Evolutionary conservation across 441 rosid genomes (phyloP).

Genomic region (Gossypium laxum): DNA sequence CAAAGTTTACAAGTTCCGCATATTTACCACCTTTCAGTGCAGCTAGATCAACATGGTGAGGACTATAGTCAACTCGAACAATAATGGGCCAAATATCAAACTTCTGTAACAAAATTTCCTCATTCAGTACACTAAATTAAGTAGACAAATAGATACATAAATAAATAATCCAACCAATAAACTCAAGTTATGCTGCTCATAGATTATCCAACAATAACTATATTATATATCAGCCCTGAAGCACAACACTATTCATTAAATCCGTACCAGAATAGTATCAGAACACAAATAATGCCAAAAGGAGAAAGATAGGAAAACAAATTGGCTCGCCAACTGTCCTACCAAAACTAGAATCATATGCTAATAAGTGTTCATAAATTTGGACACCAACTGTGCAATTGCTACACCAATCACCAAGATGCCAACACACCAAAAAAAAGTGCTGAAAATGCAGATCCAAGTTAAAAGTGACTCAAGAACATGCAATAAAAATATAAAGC

Average conservation of each 20-base stretch:
- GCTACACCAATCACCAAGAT: neutral
- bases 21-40: constrained; percentile 84
- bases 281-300: neutral
- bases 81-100: constrained; percentile 75
- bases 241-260: constrained; percentile 3
- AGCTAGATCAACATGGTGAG: constrained; percentile 72
- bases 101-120: constrained; percentile 48
- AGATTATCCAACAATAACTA: constrained; percentile 7
- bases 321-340: neutral
- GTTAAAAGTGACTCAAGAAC: constrained; percentile 11
- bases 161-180: constrained; percentile 5
- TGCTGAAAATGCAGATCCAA: neutral
- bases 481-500: constrained; percentile 5
- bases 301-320: neutral
- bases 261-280: neutral
- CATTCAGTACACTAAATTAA: constrained; percentile 29
- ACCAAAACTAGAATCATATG: neutral
- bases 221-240: neutral
- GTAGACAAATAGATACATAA: constrained; percentile 7
- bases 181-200: neutral
- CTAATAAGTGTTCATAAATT: neutral
- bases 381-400: neutral
- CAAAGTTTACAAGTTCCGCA: constrained; percentile 87
- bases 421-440: constrained; percentile 2
- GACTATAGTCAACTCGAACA: constrained; percentile 88